Conservation (phyloP, 129 eudicot species). For the Flaveria robusta region DNA sequence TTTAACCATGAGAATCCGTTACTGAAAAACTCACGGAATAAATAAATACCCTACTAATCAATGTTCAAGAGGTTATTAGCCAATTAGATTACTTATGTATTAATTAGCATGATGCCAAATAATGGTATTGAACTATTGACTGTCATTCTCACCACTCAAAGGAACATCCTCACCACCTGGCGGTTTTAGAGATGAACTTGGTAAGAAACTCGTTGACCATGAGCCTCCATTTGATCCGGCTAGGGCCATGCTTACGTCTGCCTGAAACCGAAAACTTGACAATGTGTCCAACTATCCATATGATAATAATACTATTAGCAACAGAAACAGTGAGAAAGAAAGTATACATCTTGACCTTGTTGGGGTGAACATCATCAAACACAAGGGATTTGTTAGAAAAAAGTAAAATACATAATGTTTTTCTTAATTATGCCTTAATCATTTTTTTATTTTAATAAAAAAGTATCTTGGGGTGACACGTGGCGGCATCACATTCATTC, state of each 20-base stretch:
- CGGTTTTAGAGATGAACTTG: constrained; percentile 51
- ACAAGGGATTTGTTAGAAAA: constrained; percentile 79
- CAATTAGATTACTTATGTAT: not conserved
- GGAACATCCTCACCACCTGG: constrained; percentile 42
- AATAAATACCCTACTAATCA: too few relatives aligned
- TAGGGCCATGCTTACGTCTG: constrained; percentile 87
- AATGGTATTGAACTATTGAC: constrained; percentile 24
- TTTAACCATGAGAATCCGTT: too few relatives aligned
- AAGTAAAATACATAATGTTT: too few relatives aligned
- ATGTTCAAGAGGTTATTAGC: not conserved
- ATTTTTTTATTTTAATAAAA: too few relatives aligned
- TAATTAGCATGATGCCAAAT: not conserved
- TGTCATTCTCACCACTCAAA: constrained; percentile 44
- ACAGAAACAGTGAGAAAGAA: constrained; percentile 7
- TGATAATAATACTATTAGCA: not conserved
- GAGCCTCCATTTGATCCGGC: constrained; percentile 98
- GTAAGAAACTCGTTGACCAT: constrained; percentile 72
- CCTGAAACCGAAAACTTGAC: constrained; percentile 50
- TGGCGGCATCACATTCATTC: too few relatives aligned
- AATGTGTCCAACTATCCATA: not conserved
- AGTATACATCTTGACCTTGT: constrained; percentile 52
- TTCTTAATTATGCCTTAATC: too few relatives aligned
- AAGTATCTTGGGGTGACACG: too few relatives aligned
- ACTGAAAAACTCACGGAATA: too few relatives aligned
- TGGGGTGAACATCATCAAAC: constrained; percentile 90